Evolutionary conservation across 208 protist genomes (phyloP), one percentile per base, ranked within the genome.

Genomic region (Acanthamoeba sp.): DNA sequence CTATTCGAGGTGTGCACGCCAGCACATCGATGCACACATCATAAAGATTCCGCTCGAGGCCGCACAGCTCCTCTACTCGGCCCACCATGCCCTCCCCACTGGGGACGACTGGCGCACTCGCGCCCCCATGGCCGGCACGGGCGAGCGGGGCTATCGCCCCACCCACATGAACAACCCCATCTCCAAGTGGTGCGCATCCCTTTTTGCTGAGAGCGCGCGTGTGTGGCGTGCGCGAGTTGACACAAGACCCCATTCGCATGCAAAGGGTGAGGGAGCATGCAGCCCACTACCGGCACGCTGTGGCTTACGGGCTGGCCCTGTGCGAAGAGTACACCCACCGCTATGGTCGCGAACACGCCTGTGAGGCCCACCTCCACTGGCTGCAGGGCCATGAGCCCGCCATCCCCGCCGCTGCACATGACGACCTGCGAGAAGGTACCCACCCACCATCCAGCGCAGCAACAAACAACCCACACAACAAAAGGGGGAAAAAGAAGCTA

Each of bases 91-190:
- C 22, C 76, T 85, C 22, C 76, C 76, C 42, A 38, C 14, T 3
- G 22, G 16, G 12, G 42, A 29, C 76, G 38, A 85, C 76, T 85
- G 76, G 76, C 42, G 42, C 76, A 73, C n/a, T 36, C 18, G 27
- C 64, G 76, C 76, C 14, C 42, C 76, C 14, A 27, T 85, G 40
- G 76, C 45, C 22, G n/a, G n/a, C 18, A 57, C 76, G 38, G 42
- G 45, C 34, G 22, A 59, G 10, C 38, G 45, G 2, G 76, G 42
- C 38, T 85, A 85, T 32, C 76, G 38, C 29, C 42, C 76, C 76
- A 59, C 76, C 36, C 76, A 85, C 76, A 57, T 85, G 42, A 85
- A 85, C 76, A 48, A 85, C 76, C 76, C 76, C 22, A 2, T 48
- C 76, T 85, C 76, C 76, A 85, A 59, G 20, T 85, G 76, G 76